Evolutionary conservation across 1,284 basidiomycete genomes (phyloP), one percentile per base, ranked within the genome.

Genomic region (Ganoderma meredithae): DNA sequence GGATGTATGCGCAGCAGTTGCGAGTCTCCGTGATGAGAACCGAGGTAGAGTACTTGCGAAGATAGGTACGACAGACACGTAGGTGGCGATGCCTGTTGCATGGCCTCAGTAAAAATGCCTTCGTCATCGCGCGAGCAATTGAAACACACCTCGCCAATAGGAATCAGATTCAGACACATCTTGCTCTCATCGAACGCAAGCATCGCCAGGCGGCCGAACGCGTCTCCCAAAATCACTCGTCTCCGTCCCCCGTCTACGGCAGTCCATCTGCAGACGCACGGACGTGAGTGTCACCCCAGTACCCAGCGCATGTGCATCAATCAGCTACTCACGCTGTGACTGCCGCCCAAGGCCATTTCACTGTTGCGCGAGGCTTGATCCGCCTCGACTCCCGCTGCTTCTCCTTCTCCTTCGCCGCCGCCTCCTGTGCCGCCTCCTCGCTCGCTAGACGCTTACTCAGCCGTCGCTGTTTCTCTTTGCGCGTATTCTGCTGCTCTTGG

Each of bases 21-120:
- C 0, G 95, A 93, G 77, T 97, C 91, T 19, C 95, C 95, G 41
- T 88, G 84, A 70, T 95, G 91, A 0, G 96, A 97, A 1, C 95
- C 92, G 5, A 96, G 82, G 76, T 92, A 98, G 15, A 97, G 69
- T n/a, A 88, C 80, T 74, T 92, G 88, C 39, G 88, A 86, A 17
- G 89, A 86, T n/a, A 97, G 83, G 76, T 95, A 92, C 0, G 93
- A 90, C 63, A 98, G 75, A 1, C 90, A 88, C 2, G 87, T 93
- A 0, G 95, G 84, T 7, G 95, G 86, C 0, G 95, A 94, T 8
- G 86, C 85, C 94, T 96, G 69, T 12, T 7, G 60, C 55, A 40
- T 43, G 58, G 40, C 41, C 67, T 67, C 12, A 66, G 36, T 22
- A 12, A 22, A 39, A 8, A 10, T 15, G 19, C 25, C 3, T 39